Evolutionary conservation across 495 filamentous ascomycete species (phyloP).

Genomic region (Penicillium antarcticum): DNA sequence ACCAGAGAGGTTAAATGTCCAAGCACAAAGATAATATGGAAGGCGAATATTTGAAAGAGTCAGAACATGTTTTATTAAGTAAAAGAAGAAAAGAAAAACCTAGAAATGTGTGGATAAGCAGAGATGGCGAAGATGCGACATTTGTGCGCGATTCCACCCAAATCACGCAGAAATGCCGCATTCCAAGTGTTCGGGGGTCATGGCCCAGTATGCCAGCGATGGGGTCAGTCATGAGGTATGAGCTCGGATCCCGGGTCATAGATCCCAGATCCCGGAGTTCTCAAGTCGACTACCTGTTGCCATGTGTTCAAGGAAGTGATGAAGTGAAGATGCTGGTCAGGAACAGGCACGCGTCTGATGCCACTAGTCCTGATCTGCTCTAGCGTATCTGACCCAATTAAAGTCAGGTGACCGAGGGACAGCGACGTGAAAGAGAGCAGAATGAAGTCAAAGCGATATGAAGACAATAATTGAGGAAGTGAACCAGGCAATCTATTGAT

Average conservation of each 20-base stretch:
- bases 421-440: too few relatives aligned
- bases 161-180: conserved; percentile 46
- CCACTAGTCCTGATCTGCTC: neutral
- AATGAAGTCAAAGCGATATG: too few relatives aligned
- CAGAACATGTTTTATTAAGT: conserved; percentile 3
- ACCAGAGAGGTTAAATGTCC: conserved; percentile 3
- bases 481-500: too few relatives aligned
- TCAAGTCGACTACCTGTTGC: too few relatives aligned
- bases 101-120: conserved; percentile 8
- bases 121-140: conserved; percentile 25
- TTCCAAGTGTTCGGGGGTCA: conserved; percentile 19
- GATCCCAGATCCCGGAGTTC: too few relatives aligned
- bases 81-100: conserved; percentile 16
- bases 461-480: too few relatives aligned
- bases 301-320: too few relatives aligned
- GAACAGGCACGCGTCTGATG: conserved; percentile 9
- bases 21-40: conserved; percentile 7
- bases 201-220: neutral
- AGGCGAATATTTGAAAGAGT: conserved; percentile 2
- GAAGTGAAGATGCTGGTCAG: too few relatives aligned
- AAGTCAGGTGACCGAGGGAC: neutral
- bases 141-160: conserved; percentile 35
- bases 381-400: neutral
- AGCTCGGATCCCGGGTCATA: neutral
- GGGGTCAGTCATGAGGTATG: neutral